These are phyloP conservation scores for Penicillium cinerascens DNA, from an alignment of 495 filamentous ascomycete genomes.

Conservation along the genomic window DNA sequence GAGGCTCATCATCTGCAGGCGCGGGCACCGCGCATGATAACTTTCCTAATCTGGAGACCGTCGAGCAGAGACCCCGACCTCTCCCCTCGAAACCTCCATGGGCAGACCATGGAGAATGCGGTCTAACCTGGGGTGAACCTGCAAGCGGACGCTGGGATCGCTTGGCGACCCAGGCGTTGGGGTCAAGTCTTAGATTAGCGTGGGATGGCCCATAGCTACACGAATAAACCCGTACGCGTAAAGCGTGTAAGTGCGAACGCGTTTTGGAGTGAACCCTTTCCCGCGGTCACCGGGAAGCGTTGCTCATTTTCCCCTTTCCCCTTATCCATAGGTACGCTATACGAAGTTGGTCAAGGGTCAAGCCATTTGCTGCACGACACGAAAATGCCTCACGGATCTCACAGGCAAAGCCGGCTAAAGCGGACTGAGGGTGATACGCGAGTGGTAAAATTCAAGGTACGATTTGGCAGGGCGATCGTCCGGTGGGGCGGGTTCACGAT, in stretches of 20 bases:
- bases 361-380: not conserved
- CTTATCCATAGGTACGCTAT: too few species aligned
- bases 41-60: constrained; percentile 7
- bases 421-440: not conserved
- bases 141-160: constrained; percentile 14
- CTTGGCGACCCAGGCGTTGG: constrained; percentile 23
- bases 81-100: not conserved
- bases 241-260: not conserved
- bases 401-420: constrained; percentile 3
- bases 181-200: constrained; percentile 2
- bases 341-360: not conserved
- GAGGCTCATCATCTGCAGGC: constrained; percentile 18
- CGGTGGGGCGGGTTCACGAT: constrained; percentile 22
- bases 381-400: constrained; percentile 21
- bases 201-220: not conserved
- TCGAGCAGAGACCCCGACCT: not conserved
- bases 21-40: constrained; percentile 12
- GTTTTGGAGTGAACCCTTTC: not conserved
- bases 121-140: constrained; percentile 19
- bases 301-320: too few species aligned
- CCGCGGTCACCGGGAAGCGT: too few species aligned
- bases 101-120: not conserved
- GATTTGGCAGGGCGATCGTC: constrained; percentile 33
- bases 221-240: not conserved
- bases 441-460: constrained; percentile 11